These are phyloP conservation scores for Pestalotiopsis sp. DNA, from an alignment of 2,329 filamentous ascomycete species.

Conservation along the genomic window DNA sequence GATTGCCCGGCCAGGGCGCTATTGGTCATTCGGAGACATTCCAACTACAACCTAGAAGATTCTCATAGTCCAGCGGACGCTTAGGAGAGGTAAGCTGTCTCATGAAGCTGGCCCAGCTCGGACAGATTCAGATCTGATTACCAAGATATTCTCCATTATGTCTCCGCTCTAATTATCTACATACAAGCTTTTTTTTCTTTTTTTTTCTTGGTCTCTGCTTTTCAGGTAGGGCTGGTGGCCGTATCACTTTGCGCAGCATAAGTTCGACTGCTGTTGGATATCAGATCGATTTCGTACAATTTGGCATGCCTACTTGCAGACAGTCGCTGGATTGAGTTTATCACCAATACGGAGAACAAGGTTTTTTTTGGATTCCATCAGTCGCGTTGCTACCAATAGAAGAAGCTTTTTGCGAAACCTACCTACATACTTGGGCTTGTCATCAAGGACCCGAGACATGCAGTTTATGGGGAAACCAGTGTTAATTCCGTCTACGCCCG, in stretches of 20 bases:
- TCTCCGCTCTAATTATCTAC: not conserved
- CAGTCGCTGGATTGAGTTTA: not conserved
- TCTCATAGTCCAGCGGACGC: not conserved
- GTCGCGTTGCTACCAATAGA: not conserved
- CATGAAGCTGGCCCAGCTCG: not conserved
- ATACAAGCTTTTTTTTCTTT: too few relatives aligned
- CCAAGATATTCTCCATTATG: not conserved
- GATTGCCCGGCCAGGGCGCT: not conserved
- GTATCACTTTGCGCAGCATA: too few relatives aligned
- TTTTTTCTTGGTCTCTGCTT: too few relatives aligned
- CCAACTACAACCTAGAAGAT: not conserved
- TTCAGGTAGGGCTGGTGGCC: too few relatives aligned
- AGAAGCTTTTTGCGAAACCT: not conserved
- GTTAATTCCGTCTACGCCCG: not conserved
- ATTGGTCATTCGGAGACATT: constrained; percentile 3
- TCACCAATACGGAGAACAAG: not conserved
- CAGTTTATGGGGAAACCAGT: not conserved
- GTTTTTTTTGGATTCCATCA: not conserved
- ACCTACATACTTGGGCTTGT: not conserved
- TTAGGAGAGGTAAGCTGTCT: not conserved
- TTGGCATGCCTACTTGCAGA: not conserved
- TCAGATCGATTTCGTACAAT: too few relatives aligned
- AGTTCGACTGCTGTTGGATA: too few relatives aligned
- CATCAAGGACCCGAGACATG: not conserved
- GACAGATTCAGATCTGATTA: constrained; percentile 5